phyloP scores from a whole-genome alignment of 305 asterid species.

The Lippia alba region DNA sequence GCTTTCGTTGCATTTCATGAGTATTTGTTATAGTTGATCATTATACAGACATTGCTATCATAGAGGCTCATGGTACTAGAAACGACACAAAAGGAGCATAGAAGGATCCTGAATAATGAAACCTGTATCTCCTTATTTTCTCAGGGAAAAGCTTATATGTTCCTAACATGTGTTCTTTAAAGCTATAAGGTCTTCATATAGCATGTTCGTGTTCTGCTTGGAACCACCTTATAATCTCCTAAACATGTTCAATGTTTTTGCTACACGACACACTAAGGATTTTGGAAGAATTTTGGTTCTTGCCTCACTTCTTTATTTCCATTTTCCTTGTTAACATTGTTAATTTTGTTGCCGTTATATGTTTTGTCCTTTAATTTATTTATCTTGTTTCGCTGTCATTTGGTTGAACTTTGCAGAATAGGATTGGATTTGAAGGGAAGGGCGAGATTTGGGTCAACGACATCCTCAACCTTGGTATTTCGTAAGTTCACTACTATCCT shows the following conservation, averaged over 20 bases:
- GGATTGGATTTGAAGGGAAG: conserved; percentile 97
- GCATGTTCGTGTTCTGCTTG: neutral
- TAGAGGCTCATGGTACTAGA: neutral
- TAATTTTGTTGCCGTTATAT: neutral
- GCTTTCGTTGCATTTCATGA: conserved; percentile 1
- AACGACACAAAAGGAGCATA: conserved; percentile 2
- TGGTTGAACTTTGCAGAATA: conserved; percentile 67
- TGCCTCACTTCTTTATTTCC: too few relatives aligned
- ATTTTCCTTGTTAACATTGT: neutral
- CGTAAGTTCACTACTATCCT: conserved; percentile 58
- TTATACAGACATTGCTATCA: neutral
- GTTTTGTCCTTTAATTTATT: neutral
- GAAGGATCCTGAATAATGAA: neutral
- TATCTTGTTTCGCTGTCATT: neutral
- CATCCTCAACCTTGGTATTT: conserved; percentile 93
- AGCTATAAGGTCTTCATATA: neutral
- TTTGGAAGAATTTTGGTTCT: too few relatives aligned
- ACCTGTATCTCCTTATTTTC: conserved; percentile 10
- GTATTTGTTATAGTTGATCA: neutral
- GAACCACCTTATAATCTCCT: neutral
- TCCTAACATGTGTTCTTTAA: neutral
- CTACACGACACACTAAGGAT: too few relatives aligned
- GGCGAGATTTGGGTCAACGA: conserved; percentile 93
- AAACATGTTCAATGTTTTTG: neutral
- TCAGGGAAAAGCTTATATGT: neutral